phyloP scores from a whole-genome alignment of 176 grass and related monocot genomes.

The Phoenix dactylifera region DNA sequence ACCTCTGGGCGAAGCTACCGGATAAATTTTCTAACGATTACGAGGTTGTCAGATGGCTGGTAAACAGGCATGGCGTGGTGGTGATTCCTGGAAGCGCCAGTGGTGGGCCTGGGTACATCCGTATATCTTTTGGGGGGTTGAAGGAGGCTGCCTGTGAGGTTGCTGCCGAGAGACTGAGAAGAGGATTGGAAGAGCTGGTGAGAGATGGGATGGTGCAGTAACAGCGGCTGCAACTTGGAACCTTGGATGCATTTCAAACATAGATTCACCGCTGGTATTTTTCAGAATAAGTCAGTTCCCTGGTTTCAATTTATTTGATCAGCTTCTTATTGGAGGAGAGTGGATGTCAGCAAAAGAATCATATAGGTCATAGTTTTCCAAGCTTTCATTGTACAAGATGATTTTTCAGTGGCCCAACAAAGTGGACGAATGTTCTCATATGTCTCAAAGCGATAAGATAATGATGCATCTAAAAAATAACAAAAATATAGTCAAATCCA shows the following conservation, averaged over 20 bases:
- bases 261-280: neutral
- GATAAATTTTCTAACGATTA: slow-evolving; percentile 63
- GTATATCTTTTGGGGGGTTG: slow-evolving; percentile 80
- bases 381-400: no score
- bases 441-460: no score
- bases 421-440: no score
- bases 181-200: slow-evolving; percentile 68
- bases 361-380: no score
- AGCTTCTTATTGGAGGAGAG: no score
- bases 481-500: no score
- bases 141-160: slow-evolving; percentile 54
- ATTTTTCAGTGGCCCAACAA: no score
- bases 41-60: slow-evolving; percentile 83
- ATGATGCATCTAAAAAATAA: no score
- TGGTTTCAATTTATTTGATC: no score
- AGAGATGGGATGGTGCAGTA: slow-evolving; percentile 64
- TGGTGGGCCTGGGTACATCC: slow-evolving; percentile 51
- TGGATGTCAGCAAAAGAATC: no score
- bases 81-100: slow-evolving; percentile 77
- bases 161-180: slow-evolving; percentile 47
- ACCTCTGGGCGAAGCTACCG: slow-evolving; percentile 91
- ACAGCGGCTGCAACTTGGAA: neutral
- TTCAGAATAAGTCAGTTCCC: no score
- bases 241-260: slow-evolving; percentile 6
- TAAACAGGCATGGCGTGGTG: slow-evolving; percentile 51